A percentile compares a stretch with the other conserved stretches of the same genome.
These are phyloP conservation scores for Ceratocystiopsis sp. DNA, from an alignment of 2,329 filamentous ascomycete species.

Conservation along the genomic window DNA sequence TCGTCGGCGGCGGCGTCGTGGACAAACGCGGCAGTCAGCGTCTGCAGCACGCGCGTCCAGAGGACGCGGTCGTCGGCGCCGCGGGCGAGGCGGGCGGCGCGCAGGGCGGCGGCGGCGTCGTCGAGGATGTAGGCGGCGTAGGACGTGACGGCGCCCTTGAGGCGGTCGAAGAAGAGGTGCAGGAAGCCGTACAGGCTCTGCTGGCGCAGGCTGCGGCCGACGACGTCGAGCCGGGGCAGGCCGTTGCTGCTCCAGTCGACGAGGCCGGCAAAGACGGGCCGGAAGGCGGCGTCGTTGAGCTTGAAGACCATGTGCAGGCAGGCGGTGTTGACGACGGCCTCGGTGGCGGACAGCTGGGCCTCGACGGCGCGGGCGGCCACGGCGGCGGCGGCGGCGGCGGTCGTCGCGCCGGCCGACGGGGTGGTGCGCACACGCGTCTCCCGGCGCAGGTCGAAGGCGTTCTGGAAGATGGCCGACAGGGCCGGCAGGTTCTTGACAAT, in stretches of 20 bases:
- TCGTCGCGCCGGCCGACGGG: not conserved
- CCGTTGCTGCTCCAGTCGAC: conserved; percentile 59
- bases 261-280: conserved; percentile 76
- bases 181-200: conserved; percentile 73
- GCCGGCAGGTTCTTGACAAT: conserved; percentile 58
- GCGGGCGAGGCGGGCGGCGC: conserved; percentile 23
- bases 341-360: conserved; percentile 39
- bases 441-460: conserved; percentile 49
- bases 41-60: conserved; percentile 52
- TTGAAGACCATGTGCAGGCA: conserved; percentile 89
- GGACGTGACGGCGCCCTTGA: conserved; percentile 87
- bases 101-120: conserved; percentile 48
- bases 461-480: conserved; percentile 48
- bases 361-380: conserved; percentile 14
- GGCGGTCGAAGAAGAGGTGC: conserved; percentile 59
- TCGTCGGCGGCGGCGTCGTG: conserved; percentile 65
- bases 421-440: conserved; percentile 11
- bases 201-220: conserved; percentile 43
- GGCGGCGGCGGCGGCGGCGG: not conserved
- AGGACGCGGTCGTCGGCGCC: conserved; percentile 38
- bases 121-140: conserved; percentile 80
- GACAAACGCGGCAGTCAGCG: conserved; percentile 60
- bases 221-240: conserved; percentile 42
- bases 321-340: conserved; percentile 49
- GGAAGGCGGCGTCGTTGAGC: conserved; percentile 84